phyloP scores from a whole-genome alignment of 768 basidiomycete species.

The Podaxis mareebaensis region DNA sequence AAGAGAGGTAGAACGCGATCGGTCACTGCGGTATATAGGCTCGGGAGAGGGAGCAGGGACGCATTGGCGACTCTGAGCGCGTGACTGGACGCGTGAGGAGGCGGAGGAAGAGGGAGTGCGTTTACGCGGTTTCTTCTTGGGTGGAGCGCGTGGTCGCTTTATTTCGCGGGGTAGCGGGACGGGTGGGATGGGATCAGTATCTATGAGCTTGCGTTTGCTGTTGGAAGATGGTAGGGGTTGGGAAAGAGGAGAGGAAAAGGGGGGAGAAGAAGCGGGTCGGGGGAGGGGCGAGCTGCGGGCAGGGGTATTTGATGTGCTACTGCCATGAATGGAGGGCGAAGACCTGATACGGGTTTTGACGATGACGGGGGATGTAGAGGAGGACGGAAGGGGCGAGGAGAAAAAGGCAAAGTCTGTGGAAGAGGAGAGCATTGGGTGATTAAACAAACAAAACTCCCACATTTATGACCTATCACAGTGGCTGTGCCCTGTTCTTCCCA shows the following conservation, averaged over 20 bases:
- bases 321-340: neutral
- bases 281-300: conserved; percentile 19
- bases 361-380: conserved; percentile 16
- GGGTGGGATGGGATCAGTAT: conserved; percentile 18
- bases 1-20: conserved; percentile 68
- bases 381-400: conserved; percentile 21
- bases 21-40: conserved; percentile 55
- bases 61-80: conserved; percentile 42
- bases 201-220: conserved; percentile 37
- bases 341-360: conserved; percentile 16
- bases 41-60: conserved; percentile 47
- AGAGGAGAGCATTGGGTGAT: conserved; percentile 24
- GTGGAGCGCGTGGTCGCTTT: conserved; percentile 38
- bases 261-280: conserved; percentile 21
- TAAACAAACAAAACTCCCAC: neutral
- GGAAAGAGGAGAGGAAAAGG: conserved; percentile 28
- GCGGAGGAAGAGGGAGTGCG: conserved; percentile 36
- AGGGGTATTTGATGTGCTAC: conserved; percentile 4
- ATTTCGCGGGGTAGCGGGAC: conserved; percentile 35
- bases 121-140: conserved; percentile 31
- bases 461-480: conserved; percentile 14
- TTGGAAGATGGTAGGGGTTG: conserved; percentile 23
- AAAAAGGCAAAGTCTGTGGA: conserved; percentile 22
- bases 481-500: conserved; percentile 13
- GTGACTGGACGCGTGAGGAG: conserved; percentile 45